These are phyloP conservation scores for Colletotrichum costaricense DNA, from an alignment of 2,329 filamentous ascomycete species.

Conservation along the genomic window DNA sequence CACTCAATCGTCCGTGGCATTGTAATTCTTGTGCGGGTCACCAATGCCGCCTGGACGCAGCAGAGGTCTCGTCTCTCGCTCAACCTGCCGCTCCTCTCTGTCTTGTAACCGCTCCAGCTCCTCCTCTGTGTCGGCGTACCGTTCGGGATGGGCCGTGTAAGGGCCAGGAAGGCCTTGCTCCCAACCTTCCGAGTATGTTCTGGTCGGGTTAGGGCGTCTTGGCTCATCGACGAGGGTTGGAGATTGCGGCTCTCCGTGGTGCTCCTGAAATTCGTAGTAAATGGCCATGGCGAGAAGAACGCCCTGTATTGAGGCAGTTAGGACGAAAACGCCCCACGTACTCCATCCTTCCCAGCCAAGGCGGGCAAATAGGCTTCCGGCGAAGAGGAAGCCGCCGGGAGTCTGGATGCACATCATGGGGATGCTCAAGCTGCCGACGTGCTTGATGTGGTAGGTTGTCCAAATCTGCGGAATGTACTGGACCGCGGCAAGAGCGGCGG, in stretches of 20 bases:
- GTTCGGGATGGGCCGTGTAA: conserved; percentile 63
- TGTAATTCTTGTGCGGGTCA: conserved; percentile 54
- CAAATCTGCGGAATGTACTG: conserved; percentile 97
- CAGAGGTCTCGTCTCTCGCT: conserved; percentile 61
- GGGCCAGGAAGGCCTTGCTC: conserved; percentile 63
- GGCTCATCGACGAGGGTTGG: conserved; percentile 35
- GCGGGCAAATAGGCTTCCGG: conserved; percentile 82
- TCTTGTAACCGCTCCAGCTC: conserved; percentile 62
- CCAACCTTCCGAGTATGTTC: conserved; percentile 62
- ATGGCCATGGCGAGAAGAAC: conserved; percentile 83
- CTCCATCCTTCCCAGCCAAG: conserved; percentile 91
- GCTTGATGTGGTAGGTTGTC: conserved; percentile 86
- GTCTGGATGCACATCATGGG: conserved; percentile 99
- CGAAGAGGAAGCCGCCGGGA: conserved; percentile 90
- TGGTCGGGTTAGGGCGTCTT: conserved; percentile 50
- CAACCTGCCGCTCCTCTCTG: conserved; percentile 62
- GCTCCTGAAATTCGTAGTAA: conserved; percentile 72
- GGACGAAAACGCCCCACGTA: conserved; percentile 90
- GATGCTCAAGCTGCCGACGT: conserved; percentile 91
- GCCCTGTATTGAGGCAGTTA: conserved; percentile 89
- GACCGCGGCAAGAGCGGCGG: conserved; percentile 81
- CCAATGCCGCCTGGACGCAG: conserved; percentile 63
- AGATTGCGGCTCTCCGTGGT: conserved; percentile 44
- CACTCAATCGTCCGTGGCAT: conserved; percentile 40
- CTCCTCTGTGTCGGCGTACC: conserved; percentile 63